Base-by-base conservation (phyloP, 2,329 filamentous ascomycete species). In the Chrysosporium queenslandicum region DNA sequence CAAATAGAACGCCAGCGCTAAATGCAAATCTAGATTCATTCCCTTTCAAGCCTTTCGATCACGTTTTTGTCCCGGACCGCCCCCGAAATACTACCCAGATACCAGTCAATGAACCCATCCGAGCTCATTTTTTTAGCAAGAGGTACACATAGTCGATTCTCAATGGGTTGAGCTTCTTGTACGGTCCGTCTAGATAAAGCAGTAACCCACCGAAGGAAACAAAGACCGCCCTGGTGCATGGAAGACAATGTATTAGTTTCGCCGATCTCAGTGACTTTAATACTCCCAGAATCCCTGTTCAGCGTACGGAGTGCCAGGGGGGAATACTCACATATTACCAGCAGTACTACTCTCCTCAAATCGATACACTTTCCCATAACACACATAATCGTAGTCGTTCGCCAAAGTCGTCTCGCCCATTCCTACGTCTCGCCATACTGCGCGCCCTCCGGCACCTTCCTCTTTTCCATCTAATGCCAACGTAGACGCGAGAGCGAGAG, bases 101-200 rank as follows among this genome's bases (percentile, higher is more conserved):
- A n/a, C 27, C 32, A 7, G 8, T 25, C 23, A 25, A 14, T 12
- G 1, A 29, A 27, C 0, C 16, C 25, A 14, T 23, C n/a, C 6
- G 20, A 34, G 21, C 6, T 65, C 67, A 91, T 82, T 94, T 95
- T 81, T 96, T 98, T 61, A 94, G 76, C 55, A 97, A 78, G 56
- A 98, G 79, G 68, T 98, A 98, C 58, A 94, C 82, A 66, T 95
- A 85, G 68, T 98, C 92, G 63, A 96, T 91, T 62, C 89, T 82
- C 64, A 98, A 73, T 25, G 89, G 86, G 30, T 86, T 94, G 57
- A 98, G 80, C 75, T 95, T 96, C 77, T 92, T 94, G 70, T 94
- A 92, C 2, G 92, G 92, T 4, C 94, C 92, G 64, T 95, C 86
- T 52, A 98, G 78, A 62, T 85, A 88, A 72, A 97, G 83, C 63